These are phyloP conservation scores for Coffea eugenioides DNA, from an alignment of 257 asterid genomes.

Conservation along the genomic window DNA sequence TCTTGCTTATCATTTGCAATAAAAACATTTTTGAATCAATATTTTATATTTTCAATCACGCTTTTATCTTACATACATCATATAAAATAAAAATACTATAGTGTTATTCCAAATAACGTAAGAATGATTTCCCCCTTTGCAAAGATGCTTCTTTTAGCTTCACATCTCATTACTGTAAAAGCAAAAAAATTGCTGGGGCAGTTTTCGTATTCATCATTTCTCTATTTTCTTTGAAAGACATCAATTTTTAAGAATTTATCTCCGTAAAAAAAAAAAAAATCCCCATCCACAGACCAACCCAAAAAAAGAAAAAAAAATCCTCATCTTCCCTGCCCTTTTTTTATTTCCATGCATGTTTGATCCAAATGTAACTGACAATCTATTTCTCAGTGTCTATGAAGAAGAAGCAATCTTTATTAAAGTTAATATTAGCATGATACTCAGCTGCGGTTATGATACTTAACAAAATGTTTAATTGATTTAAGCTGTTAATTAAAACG, in stretches of 20 bases:
- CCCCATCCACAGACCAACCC: background rate
- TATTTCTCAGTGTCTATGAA: background rate
- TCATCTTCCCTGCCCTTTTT: background rate
- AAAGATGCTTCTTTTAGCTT: background rate
- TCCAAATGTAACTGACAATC: background rate
- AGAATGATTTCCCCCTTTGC: background rate
- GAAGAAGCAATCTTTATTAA: background rate
- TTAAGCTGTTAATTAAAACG: no score
- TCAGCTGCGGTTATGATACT: background rate
- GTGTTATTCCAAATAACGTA: no score
- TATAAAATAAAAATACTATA: no score
- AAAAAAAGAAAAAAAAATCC: no score
- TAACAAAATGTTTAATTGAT: no score
- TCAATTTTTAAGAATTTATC: background rate
- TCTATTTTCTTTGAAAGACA: no score
- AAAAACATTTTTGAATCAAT: no score
- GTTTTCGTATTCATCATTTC: background rate
- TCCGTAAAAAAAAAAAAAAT: background rate
- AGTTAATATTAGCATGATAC: background rate
- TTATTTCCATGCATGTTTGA: background rate
- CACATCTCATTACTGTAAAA: background rate
- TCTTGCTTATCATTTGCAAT: background rate
- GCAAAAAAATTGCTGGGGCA: background rate
- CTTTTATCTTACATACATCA: no score
- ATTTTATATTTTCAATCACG: no score